phyloP scores from a whole-genome alignment of 306 rosid species.

The Lathyrus tuberosus region DNA sequence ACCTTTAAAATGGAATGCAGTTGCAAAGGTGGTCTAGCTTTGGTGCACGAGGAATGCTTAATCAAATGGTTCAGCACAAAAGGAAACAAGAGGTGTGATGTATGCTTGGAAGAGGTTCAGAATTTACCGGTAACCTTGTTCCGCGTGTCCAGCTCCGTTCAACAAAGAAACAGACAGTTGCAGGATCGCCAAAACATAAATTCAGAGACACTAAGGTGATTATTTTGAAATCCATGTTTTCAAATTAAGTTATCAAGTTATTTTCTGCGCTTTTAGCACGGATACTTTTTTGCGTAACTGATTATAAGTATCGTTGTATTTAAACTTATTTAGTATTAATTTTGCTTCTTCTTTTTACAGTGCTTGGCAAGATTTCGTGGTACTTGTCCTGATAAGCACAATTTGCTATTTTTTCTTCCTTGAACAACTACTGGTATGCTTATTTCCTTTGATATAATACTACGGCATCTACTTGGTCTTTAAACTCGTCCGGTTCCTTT shows the following conservation, averaged over 20 bases:
- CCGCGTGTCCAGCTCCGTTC: conserved; percentile 66
- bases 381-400: conserved; percentile 89
- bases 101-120: conserved; percentile 81
- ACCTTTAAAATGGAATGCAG: conserved; percentile 97
- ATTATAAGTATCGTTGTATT: neutral
- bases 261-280: neutral
- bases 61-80: conserved; percentile 83
- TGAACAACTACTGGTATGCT: conserved; percentile 95
- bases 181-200: conserved; percentile 51
- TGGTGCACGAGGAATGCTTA: conserved; percentile 85
- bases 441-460: conserved; percentile 33
- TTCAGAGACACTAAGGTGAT: conserved; percentile 72
- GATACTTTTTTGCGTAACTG: conserved; percentile 7
- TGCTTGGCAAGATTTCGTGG: conserved; percentile 98
- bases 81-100: conserved; percentile 90
- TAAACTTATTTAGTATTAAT: conserved; percentile 29
- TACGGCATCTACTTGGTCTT: conserved; percentile 27
- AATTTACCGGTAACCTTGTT: conserved; percentile 94
- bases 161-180: conserved; percentile 50
- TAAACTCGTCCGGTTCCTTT: conserved; percentile 3
- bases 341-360: conserved; percentile 51
- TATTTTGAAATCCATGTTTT: conserved; percentile 27
- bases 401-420: conserved; percentile 97
- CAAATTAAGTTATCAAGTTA: conserved; percentile 30
- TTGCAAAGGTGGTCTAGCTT: conserved; percentile 92